Percentiles rank a stretch among this genome's conserved stretches.
phyloP scores from a whole-genome alignment of 2,329 filamentous ascomycete species.

The Stromatinia cepivora region DNA sequence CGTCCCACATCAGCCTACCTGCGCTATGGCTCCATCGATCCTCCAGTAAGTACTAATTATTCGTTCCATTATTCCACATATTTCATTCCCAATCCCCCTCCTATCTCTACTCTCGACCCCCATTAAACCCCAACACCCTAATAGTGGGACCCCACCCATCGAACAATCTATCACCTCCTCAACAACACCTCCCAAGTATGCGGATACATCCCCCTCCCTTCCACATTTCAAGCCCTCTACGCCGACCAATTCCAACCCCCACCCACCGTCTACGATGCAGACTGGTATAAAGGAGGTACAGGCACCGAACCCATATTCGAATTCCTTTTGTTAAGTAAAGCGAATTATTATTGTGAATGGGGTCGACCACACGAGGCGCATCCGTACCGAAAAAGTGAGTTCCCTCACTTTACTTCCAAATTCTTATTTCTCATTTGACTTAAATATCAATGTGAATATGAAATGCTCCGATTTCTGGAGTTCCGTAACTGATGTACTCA shows the following conservation, averaged over 20 bases:
- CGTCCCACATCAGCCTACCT: background rate
- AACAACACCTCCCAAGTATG: background rate
- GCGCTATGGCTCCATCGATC: conserved; percentile 10
- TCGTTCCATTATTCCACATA: background rate
- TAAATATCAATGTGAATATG: too few relatives aligned
- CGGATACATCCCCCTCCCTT: conserved; percentile 5
- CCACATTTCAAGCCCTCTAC: background rate
- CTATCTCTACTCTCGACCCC: background rate
- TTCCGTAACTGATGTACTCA: background rate
- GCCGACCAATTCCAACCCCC: background rate
- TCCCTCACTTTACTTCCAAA: background rate
- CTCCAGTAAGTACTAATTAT: background rate
- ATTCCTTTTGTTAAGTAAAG: background rate
- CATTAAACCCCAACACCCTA: background rate
- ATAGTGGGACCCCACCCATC: conserved; percentile 8
- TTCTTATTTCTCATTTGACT: background rate
- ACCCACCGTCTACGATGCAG: background rate
- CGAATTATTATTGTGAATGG: conserved; percentile 8
- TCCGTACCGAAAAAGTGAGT: background rate
- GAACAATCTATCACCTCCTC: conserved; percentile 12
- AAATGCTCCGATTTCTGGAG: too few relatives aligned
- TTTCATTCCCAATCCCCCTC: background rate
- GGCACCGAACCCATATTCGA: conserved; percentile 8
- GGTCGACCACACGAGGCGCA: background rate
- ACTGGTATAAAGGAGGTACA: background rate